Evolutionary conservation across 2,329 filamentous ascomycete species (phyloP).

Genomic region (Thelonectria olida): DNA sequence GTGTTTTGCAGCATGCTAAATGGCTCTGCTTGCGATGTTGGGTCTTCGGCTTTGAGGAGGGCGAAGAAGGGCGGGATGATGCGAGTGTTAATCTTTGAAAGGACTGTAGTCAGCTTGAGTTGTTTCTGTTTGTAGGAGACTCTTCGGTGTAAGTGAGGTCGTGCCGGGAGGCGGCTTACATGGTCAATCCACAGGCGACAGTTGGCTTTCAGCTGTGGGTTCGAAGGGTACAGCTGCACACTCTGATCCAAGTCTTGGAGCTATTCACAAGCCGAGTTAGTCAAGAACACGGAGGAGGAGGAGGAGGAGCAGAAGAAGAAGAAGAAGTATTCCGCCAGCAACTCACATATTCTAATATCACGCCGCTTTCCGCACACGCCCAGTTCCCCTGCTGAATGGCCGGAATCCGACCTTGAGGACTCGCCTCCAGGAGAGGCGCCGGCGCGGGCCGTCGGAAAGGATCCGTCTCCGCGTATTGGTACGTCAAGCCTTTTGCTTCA

Average conservation of each 20-base stretch:
- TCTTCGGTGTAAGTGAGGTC: too few species aligned
- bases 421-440: conserved; percentile 72
- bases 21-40: conserved; percentile 64
- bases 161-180: conserved; percentile 55
- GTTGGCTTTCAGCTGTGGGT: conserved; percentile 74
- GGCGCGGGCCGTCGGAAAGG: conserved; percentile 75
- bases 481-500: conserved; percentile 79
- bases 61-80: conserved; percentile 82
- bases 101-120: not conserved
- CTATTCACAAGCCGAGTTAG: conserved; percentile 37
- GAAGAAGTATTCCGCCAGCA: too few species aligned
- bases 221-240: conserved; percentile 69
- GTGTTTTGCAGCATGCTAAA: conserved; percentile 71
- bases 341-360: conserved; percentile 84
- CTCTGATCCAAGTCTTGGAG: conserved; percentile 77
- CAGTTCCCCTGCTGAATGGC: conserved; percentile 81
- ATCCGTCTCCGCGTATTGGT: conserved; percentile 89
- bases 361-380: conserved; percentile 82
- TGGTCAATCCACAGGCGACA: conserved; percentile 85
- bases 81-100: conserved; percentile 72
- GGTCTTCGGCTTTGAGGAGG: conserved; percentile 72
- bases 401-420: conserved; percentile 79
- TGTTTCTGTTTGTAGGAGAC: too few species aligned
- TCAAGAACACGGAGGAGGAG: too few species aligned
- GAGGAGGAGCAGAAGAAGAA: too few species aligned